Evolutionary conservation across 352 stramenopile species (phyloP), one percentile per base, ranked within the genome.

Genomic region (Pythium chondricola): DNA sequence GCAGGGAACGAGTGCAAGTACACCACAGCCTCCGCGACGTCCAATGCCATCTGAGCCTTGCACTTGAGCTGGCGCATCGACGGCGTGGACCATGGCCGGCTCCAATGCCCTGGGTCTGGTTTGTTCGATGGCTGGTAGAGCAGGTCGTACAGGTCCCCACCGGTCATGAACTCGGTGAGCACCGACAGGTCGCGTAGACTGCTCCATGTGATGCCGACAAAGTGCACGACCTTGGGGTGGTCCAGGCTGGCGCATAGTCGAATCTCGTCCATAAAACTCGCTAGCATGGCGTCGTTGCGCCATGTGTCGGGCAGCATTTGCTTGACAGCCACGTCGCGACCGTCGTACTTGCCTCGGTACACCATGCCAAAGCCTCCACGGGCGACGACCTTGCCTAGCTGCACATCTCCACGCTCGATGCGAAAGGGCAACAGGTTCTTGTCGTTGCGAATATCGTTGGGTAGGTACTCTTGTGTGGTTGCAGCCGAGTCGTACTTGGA

Each of bases 231-330:
- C 33, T 71, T 71, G 5, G 62, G 62, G 25, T 71, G 62, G 29
- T 61, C 39, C 22, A 71, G 30, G 9, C 32, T 49, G 7, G 50
- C 53, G 35, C 61, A 67, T 33, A 71, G 44, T 16, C 59, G 54
- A 27, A 71, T 71, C 46, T 71, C 62, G 32, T 61, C 52, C 48
- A 67, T 57, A 24, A 71, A 71, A 42, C 30, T 60, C 30, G 20
- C 29, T n/a, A 47, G 31, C 17, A 18, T 43, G n/a, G 32, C 29
- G 38, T 65, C 48, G 29, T 62, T 29, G 4, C 39, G 44, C 8
- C 55, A 51, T 25, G 31, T 52, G 11, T 65, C 61, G 6, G 24
- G 42, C 6, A 49, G 52, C 24, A 61, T 37, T 25, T 55, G 43
- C 44, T 61, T 55, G 16, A 55, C 26, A 10, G 45, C 52, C 14